Evolutionary conservation across 129 eudicot genomes (phyloP), one percentile per base, ranked within the genome.

Genomic region (Centrapalus pauciflorus): DNA sequence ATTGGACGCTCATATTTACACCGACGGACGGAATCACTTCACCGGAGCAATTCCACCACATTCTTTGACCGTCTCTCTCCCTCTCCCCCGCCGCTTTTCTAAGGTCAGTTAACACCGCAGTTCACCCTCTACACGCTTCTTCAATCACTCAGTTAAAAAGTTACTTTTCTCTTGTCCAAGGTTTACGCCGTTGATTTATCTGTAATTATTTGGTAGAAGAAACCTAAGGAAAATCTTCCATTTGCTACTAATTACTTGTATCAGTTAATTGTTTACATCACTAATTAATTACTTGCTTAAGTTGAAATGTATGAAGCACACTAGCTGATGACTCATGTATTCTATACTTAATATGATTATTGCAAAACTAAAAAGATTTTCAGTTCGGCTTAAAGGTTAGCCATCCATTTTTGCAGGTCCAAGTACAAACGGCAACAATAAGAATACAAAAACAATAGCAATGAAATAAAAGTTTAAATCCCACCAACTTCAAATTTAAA

Each of bases 71-170:
- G 38, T 4, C 35, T 34, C 9, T 43, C 74, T 41, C n/a, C 65
- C 77, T 54, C 57, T 20, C 33, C 29, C 48, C 7, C 8, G 20
- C 16, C 23, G 25, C 28, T 43, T 24, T 4, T 50, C 21, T 48
- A 37, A 62, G 66, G 78, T 64, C 45, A 54, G 77, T 52, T 63
- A 56, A 5, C 74, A 68, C 55, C 65, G 7, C 52, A 14, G 16
- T 43, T 30, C 17, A 33, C 23, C 50, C 38, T 48, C 30, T 21
- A 25, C 34, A 23, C 23, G 20, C 32, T 0, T 32, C 20, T 21
- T 37, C 61, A 9, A 65, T 48, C 26, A 69, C 2, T 55, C 65
- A n/a, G 55, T 0, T 55, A 26, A 9, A 55, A 55, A 69, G 20
- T 17, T 38, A 67, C 37, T 67, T 49, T 54, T 34, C 64, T 52